These are phyloP conservation scores for Colletotrichum chrysophilum DNA, from an alignment of 2,329 filamentous ascomycete species.

Conservation along the genomic window DNA sequence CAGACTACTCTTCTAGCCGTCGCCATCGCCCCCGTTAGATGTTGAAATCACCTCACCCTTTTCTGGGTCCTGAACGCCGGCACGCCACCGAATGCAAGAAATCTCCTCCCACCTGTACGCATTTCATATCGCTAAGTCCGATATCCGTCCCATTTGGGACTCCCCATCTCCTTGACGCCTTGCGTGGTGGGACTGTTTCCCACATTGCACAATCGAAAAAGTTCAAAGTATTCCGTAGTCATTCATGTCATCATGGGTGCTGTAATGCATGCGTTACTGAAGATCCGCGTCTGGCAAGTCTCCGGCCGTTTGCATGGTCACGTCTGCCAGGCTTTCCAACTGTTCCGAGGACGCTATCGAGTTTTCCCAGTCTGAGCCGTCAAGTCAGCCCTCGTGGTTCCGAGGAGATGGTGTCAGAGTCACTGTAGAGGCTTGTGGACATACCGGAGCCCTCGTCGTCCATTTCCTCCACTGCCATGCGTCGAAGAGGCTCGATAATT, in stretches of 20 bases:
- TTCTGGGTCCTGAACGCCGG: constrained; percentile 8
- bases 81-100: constrained; percentile 16
- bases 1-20: neutral
- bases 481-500: constrained; percentile 54
- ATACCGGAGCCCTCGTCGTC: constrained; percentile 66
- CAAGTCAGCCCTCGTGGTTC: constrained; percentile 38
- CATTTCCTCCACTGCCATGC: constrained; percentile 60
- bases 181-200: constrained; percentile 8
- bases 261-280: constrained; percentile 22
- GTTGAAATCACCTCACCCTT: neutral
- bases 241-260: constrained; percentile 16
- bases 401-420: constrained; percentile 39
- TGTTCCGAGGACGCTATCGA: constrained; percentile 60
- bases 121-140: neutral
- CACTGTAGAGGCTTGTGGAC: constrained; percentile 38
- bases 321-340: constrained; percentile 54
- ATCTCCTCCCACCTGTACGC: constrained; percentile 2
- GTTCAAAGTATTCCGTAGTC: constrained; percentile 3
- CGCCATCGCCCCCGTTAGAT: neutral
- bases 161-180: constrained; percentile 15
- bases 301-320: constrained; percentile 45
- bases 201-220: neutral
- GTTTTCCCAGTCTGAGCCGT: constrained; percentile 57
- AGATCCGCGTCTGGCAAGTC: constrained; percentile 43
- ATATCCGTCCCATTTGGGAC: neutral